Base-by-base conservation (phyloP, 2,329 filamentous ascomycete genomes). In the Tolypocladium nubicola region DNA sequence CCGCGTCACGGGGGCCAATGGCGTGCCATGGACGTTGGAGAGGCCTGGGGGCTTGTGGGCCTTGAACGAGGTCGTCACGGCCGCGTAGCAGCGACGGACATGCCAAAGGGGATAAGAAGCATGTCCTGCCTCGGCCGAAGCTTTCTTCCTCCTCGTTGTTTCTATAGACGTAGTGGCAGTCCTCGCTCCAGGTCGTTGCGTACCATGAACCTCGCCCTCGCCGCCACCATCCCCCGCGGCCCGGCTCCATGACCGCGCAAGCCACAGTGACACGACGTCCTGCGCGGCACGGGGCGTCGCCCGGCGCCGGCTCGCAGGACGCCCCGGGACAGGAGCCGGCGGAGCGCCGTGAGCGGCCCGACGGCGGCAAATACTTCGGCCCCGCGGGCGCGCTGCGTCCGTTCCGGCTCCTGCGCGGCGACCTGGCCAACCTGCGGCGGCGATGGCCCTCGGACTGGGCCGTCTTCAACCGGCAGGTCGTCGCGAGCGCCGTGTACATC, bases 401-500 rank as follows among this genome's bases (percentile, higher is more conserved):
- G 4, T 80, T 82, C 66, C 73, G 80, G n/a, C 71, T 83, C 4
- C 66, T 83, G 2, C 76, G 69, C 59, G 72, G 79, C 56, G 80
- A 83, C 64, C 61, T 76, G 1, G 49, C 64, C 40, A 81, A 78
- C 57, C 63, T 83, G 45, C 73, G 71, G 30, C 59, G 65, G 26
- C 70, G 80, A 62, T 83, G 78, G 63, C 53, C 72, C 1, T 82
- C 79, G 2, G 80, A 83, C 62, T 83, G 80, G 80, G 73, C 70
- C 5, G 61, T 79, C 26, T 86, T 87, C 68, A 86, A 86, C 64
- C 84, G 87, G 64, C 71, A 86, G 43, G 73, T 86, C 8, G 70
- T 87, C 56, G 83, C 84, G 30, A 85, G 82, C 64, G 79, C 83
- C 1, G 77, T 86, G 37, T 86, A 85, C 68, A 77, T 86, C 59